phyloP scores from a whole-genome alignment of 164 flowering plant species.

The Tetrastigma voinierianum region DNA sequence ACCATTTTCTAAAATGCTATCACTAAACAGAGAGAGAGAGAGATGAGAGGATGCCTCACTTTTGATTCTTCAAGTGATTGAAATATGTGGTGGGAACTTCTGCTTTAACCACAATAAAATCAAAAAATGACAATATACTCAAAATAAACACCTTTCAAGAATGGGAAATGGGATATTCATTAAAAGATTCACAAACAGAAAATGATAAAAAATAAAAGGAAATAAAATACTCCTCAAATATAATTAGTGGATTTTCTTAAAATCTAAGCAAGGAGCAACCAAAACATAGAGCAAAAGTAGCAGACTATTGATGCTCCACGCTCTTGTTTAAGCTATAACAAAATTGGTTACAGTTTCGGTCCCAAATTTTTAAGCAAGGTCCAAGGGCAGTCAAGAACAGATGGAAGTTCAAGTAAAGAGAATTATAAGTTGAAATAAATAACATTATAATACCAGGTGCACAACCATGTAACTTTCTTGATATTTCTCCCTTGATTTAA shows the following conservation, averaged over 20 bases:
- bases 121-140: conserved; percentile 6
- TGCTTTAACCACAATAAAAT: conserved; percentile 75
- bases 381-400: too few relatives aligned
- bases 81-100: conserved; percentile 85
- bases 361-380: too few relatives aligned
- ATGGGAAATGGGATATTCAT: background rate
- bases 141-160: background rate
- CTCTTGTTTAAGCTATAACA: too few relatives aligned
- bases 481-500: too few relatives aligned
- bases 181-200: background rate
- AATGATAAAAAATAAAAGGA: background rate
- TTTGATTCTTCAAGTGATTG: conserved; percentile 85
- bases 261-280: background rate
- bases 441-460: too few relatives aligned
- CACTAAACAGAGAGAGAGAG: background rate
- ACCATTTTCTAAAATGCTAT: background rate
- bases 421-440: too few relatives aligned
- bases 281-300: background rate
- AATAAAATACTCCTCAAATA: background rate
- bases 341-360: too few relatives aligned
- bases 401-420: too few relatives aligned
- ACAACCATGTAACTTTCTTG: too few relatives aligned
- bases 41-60: conserved; percentile 65
- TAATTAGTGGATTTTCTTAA: background rate
- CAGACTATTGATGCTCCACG: background rate